These are phyloP conservation scores for Hypoxylon lenormandii DNA, from an alignment of 495 filamentous ascomycete genomes.

Conservation along the genomic window DNA sequence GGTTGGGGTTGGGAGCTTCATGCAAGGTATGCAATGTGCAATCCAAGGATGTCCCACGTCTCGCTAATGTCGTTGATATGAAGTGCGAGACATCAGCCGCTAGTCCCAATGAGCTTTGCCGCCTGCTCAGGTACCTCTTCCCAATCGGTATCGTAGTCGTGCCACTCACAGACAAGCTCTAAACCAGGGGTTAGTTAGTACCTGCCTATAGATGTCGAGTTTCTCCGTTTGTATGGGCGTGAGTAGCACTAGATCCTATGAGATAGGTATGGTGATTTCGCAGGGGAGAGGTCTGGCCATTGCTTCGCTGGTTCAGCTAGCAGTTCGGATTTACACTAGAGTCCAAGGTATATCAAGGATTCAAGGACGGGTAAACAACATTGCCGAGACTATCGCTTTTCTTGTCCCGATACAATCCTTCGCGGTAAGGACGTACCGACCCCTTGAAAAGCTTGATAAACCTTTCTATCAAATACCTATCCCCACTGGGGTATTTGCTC, in stretches of 20 bases:
- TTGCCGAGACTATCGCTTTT: neutral
- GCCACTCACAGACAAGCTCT: constrained; percentile 16
- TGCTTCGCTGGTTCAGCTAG: neutral
- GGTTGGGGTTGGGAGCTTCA: constrained; percentile 25
- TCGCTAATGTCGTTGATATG: constrained; percentile 14
- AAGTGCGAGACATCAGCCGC: constrained; percentile 12
- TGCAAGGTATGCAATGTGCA: constrained; percentile 9
- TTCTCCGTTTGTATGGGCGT: constrained; percentile 7
- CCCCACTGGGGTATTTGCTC: neutral
- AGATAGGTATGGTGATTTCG: neutral
- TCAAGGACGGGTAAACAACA: neutral
- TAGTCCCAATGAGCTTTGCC: constrained; percentile 14
- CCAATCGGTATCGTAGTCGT: constrained; percentile 12
- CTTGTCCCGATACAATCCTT: neutral
- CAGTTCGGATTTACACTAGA: neutral
- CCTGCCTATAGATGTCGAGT: neutral
- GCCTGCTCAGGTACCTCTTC: neutral
- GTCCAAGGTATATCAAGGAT: neutral
- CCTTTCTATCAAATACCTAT: neutral
- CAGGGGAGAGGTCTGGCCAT: neutral
- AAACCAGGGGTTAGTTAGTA: constrained; percentile 12
- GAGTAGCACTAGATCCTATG: neutral
- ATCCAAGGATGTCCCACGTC: constrained; percentile 30
- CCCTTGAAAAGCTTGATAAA: neutral
- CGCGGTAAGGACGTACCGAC: neutral